phyloP scores from a whole-genome alignment of 768 basidiomycete genomes.

The Suillus fuscotomentosus region DNA sequence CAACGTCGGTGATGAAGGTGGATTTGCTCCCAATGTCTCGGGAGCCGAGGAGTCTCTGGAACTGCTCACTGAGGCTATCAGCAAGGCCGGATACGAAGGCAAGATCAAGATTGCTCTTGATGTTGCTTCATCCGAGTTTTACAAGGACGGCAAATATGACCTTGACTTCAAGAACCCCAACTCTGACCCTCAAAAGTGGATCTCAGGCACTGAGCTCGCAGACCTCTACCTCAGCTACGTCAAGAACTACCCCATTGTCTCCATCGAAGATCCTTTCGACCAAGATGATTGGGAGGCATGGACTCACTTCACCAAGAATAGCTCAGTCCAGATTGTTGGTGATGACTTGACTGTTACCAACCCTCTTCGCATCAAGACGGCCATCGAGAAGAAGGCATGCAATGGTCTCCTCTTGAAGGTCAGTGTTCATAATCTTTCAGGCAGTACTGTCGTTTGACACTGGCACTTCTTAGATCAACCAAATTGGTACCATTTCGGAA shows the following conservation, averaged over 20 bases:
- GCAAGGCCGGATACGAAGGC: constrained; percentile 96
- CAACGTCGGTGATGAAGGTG: constrained; percentile 99
- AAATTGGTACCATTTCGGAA: constrained; percentile 98
- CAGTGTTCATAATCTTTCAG: constrained; percentile 2
- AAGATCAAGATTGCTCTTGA: constrained; percentile 99
- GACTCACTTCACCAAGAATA: constrained; percentile 81
- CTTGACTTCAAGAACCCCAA: constrained; percentile 99
- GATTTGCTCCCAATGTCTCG: constrained; percentile 97
- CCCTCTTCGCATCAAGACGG: constrained; percentile 94
- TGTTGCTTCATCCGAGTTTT: constrained; percentile 99
- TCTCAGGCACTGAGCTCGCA: constrained; percentile 89
- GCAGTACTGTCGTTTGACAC: constrained; percentile 1
- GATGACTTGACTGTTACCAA: constrained; percentile 99
- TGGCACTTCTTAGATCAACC: constrained; percentile 67
- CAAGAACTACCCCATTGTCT: constrained; percentile 94
- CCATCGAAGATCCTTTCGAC: constrained; percentile 98
- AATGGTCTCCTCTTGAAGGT: constrained; percentile 96
- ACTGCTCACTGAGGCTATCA: constrained; percentile 92
- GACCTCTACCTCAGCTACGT: constrained; percentile 85
- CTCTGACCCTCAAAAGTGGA: constrained; percentile 96
- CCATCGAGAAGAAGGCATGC: constrained; percentile 99
- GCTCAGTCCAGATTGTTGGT: constrained; percentile 87
- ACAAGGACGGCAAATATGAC: constrained; percentile 99
- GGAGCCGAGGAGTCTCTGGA: constrained; percentile 98
- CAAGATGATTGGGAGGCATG: constrained; percentile 99